These are phyloP conservation scores for Globisporangium radiosum DNA, from an alignment of 352 stramenopile species.

Conservation along the genomic window DNA sequence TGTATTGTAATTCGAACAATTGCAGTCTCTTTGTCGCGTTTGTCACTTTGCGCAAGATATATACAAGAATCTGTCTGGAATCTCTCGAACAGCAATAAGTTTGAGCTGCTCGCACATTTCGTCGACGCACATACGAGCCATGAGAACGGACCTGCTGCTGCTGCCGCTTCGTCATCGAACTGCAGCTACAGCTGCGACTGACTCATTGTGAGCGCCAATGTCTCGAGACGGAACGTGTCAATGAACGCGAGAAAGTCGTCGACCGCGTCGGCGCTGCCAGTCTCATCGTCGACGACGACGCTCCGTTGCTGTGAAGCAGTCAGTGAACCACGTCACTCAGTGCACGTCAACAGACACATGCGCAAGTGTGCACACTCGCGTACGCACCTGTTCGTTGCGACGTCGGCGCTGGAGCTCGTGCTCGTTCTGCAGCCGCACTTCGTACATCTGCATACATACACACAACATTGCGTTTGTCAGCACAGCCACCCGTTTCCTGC, in stretches of 20 bases:
- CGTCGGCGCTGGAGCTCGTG: slow-evolving; percentile 24
- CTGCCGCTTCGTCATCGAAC: too few relatives aligned
- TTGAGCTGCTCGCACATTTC: too few relatives aligned
- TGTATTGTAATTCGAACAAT: too few relatives aligned
- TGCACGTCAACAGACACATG: too few relatives aligned
- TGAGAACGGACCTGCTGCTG: too few relatives aligned
- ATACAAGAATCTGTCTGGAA: too few relatives aligned
- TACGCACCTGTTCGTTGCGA: slow-evolving; percentile 19
- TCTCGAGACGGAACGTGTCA: slow-evolving; percentile 58
- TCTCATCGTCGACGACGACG: not conserved
- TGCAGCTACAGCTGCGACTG: not conserved
- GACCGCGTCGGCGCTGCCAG: slow-evolving; percentile 20
- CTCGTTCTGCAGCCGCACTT: slow-evolving; percentile 41
- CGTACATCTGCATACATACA: slow-evolving; percentile 9
- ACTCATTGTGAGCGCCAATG: slow-evolving; percentile 21
- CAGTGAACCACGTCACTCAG: not conserved
- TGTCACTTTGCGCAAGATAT: too few relatives aligned
- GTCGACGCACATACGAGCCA: too few relatives aligned
- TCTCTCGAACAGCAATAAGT: too few relatives aligned
- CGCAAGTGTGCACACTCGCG: too few relatives aligned
- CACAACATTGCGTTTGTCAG: not conserved
- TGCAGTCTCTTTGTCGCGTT: too few relatives aligned
- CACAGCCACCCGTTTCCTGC: not conserved
- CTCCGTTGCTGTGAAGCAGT: not conserved
- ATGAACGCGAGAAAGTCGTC: slow-evolving; percentile 61